Base-by-base conservation (phyloP, 2,329 filamentous ascomycete genomes). In the Samsoniella hepiali region DNA sequence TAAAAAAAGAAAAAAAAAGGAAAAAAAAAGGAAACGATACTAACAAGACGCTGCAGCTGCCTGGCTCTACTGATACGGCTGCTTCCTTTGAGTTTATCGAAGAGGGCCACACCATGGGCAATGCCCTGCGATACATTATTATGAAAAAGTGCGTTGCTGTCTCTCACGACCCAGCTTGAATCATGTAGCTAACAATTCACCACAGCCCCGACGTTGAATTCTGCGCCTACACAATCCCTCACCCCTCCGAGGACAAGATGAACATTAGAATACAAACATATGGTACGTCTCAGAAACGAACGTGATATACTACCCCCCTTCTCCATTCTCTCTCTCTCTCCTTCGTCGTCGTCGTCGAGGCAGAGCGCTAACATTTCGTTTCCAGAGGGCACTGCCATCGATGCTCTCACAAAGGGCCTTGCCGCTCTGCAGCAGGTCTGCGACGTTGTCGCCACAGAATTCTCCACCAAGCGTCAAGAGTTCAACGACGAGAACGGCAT, bases 221-320 rank as follows among this genome's bases (percentile, higher is more conserved):
- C 78, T 98, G 95, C 77, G 95, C 94, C 65, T 99, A 99, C 77
- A 91, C 94, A 8, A 98, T 99, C 66, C 95, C 95, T 36, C 95
- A 99, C 78, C 95, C 95, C 58, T 96, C 93, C 45, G 95, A 99
- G 77, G 81, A 88, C 47, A 95, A 96, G 79, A 97, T 99, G 94
- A 97, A 98, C 73, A 81, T 99, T 66, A 87, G 95, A 71, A 98
- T 99, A 67, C 95, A 99, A 78, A 99, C 94, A 68, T 98, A 95
- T 72, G 91, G 94, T 97, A 80, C 74, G 87, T 31, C 11, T 40
- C 38, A 9, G 9, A 22, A 36, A 32, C 6, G 3, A 2, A 51
- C 32, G 45, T 5, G n/a, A 27, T 22, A 22, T 5, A 27, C 45
- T 7, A 3, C 31, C 9, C 53, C 9, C 4, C 40, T 17, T 4